Evolutionary conservation across 2,329 filamentous ascomycete genomes (phyloP).

Genomic region (Colletotrichum sp.): DNA sequence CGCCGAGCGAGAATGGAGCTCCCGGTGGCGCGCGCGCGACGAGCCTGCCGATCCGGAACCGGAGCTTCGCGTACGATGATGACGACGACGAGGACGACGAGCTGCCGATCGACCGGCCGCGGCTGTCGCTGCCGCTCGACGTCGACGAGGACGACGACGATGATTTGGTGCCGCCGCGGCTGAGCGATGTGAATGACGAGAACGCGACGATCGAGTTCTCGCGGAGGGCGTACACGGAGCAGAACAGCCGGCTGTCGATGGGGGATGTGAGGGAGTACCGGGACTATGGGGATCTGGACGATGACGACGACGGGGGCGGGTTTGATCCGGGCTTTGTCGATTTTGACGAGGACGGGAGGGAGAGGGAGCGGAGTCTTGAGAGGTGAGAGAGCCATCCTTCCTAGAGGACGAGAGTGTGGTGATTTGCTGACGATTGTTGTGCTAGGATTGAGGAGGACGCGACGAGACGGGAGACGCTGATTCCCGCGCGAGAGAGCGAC

Average conservation of each 20-base stretch:
- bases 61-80: conserved; percentile 22
- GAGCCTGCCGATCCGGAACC: conserved; percentile 26
- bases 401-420: not conserved
- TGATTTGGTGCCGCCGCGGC: conserved; percentile 56
- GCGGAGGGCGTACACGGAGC: conserved; percentile 54
- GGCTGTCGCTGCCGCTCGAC: conserved; percentile 59
- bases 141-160: conserved; percentile 45
- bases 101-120: conserved; percentile 52
- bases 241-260: conserved; percentile 51
- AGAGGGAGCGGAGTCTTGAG: conserved; percentile 47
- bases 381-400: conserved; percentile 32
- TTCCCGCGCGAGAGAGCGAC: conserved; percentile 47
- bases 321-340: conserved; percentile 48
- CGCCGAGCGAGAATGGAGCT: conserved; percentile 30
- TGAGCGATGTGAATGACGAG: conserved; percentile 60
- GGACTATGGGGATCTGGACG: conserved; percentile 37
- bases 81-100: conserved; percentile 45
- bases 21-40: not conserved
- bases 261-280: conserved; percentile 61
- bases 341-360: conserved; percentile 35
- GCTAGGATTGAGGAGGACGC: conserved; percentile 41
- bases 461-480: conserved; percentile 40
- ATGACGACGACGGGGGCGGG: conserved; percentile 49
- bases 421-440: conserved; percentile 24
- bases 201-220: conserved; percentile 62